A percentile compares a stretch with the other conserved stretches of the same genome.
phyloP scores from a whole-genome alignment of 345 rosid species.

The Salix caprea region DNA sequence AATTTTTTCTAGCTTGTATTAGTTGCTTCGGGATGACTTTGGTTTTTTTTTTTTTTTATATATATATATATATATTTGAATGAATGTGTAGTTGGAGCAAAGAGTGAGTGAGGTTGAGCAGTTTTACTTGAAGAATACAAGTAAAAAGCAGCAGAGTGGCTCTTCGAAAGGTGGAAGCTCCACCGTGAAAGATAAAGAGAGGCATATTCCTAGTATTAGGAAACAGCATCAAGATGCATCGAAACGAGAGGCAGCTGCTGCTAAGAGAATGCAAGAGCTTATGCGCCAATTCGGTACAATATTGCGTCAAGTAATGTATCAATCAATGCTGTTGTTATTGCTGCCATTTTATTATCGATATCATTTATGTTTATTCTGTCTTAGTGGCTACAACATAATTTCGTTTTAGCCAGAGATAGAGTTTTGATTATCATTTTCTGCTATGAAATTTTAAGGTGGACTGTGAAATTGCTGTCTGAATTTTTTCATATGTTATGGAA shows the following conservation, averaged over 20 bases:
- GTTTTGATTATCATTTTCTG: neutral
- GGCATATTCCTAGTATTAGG: conserved; percentile 56
- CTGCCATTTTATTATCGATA: neutral
- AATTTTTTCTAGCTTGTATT: neutral
- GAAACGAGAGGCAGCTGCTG: conserved; percentile 74
- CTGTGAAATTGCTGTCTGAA: neutral
- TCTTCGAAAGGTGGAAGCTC: conserved; percentile 47
- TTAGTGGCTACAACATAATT: neutral
- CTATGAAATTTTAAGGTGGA: neutral
- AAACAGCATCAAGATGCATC: conserved; percentile 75
- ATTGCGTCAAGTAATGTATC: conserved; percentile 51
- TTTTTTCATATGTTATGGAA: neutral
- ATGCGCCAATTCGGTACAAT: conserved; percentile 86
- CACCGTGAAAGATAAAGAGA: conserved; percentile 57
- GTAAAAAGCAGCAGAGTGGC: conserved; percentile 39
- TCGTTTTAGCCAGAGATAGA: no score
- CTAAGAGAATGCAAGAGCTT: conserved; percentile 95
- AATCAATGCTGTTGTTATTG: neutral
- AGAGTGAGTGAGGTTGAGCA: conserved; percentile 70
- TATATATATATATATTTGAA: neutral
- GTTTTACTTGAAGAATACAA: conserved; percentile 45
- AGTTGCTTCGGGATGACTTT: neutral
- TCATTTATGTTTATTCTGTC: neutral
- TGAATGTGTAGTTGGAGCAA: conserved; percentile 54
- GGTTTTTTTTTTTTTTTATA: no score